A percentile compares a stretch with the other conserved stretches of the same genome.
Conservation (phyloP, 768 basidiomycete species). For the Collybia nuda region DNA sequence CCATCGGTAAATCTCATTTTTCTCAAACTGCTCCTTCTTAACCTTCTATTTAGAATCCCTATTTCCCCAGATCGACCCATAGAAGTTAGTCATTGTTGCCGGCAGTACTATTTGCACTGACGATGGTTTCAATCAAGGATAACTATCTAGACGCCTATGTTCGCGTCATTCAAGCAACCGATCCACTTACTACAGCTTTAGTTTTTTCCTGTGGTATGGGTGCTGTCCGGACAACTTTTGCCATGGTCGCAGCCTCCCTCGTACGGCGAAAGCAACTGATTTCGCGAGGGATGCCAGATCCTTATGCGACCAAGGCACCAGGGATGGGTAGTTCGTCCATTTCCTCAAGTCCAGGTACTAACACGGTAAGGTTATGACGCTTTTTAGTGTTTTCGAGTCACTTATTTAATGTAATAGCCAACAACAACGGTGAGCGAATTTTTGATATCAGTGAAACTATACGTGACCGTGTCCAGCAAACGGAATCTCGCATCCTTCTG, state of each 20-base stretch:
- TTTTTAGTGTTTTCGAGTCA: not conserved
- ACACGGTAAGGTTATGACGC: constrained; percentile 39
- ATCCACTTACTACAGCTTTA: constrained; percentile 78
- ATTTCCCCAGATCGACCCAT: constrained; percentile 91
- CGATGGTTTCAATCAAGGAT: constrained; percentile 47
- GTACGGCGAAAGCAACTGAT: constrained; percentile 79
- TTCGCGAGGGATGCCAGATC: constrained; percentile 68
- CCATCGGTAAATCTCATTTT: constrained; percentile 50
- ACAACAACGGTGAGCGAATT: constrained; percentile 18
- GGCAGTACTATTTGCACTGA: not conserved
- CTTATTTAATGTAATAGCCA: constrained; percentile 10
- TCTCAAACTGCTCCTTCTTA: not conserved
- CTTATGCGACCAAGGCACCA: constrained; percentile 54
- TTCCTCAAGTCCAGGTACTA: constrained; percentile 30
- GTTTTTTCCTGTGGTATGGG: constrained; percentile 98
- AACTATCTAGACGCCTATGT: constrained; percentile 96
- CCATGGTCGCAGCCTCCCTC: constrained; percentile 92
- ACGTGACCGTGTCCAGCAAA: constrained; percentile 30
- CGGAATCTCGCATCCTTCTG: constrained; percentile 60
- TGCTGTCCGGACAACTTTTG: constrained; percentile 93
- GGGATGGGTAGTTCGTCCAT: not conserved
- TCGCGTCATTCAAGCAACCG: constrained; percentile 72
- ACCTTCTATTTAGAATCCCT: constrained; percentile 64
- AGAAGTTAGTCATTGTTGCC: constrained; percentile 50
- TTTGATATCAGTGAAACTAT: not conserved